These are phyloP conservation scores for Salix dunnii DNA, from an alignment of 345 rosid species.

Conservation along the genomic window DNA sequence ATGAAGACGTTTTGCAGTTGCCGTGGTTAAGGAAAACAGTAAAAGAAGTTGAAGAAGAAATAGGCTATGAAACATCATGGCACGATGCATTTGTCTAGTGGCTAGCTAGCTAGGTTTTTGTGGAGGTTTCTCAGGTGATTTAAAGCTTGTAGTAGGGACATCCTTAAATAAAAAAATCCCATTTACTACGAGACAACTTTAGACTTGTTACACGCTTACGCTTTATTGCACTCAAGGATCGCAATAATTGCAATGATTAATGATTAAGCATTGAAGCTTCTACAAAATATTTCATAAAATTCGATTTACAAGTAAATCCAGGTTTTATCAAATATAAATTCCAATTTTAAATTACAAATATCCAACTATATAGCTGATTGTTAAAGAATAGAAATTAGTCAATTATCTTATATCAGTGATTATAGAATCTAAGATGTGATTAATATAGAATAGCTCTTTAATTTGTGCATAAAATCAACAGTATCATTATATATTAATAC, in stretches of 20 bases:
- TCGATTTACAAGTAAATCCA: not conserved
- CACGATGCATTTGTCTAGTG: not conserved
- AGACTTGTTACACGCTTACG: not conserved
- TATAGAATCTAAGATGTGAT: too few relatives aligned
- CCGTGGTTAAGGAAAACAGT: not conserved
- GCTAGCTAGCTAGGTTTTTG: not conserved
- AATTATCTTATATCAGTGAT: too few relatives aligned
- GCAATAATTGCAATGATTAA: not conserved
- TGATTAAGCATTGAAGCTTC: not conserved
- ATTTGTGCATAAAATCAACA: too few relatives aligned
- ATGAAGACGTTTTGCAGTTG: not conserved
- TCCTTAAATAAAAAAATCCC: not conserved
- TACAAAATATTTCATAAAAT: not conserved
- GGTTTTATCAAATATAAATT: not conserved
- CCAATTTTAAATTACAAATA: too few relatives aligned
- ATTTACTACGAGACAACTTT: not conserved
- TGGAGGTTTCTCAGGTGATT: not conserved
- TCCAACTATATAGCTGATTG: too few relatives aligned
- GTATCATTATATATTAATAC: too few relatives aligned
- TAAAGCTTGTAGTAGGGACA: not conserved
- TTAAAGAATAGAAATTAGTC: too few relatives aligned
- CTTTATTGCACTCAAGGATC: not conserved
- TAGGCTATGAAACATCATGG: constrained; percentile 5
- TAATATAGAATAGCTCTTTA: too few relatives aligned
- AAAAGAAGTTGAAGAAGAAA: not conserved